A percentile compares a stretch with the other conserved stretches of the same genome.
These are phyloP conservation scores for Polygonum maritimum DNA, from an alignment of 148 eudicot species.

Conservation along the genomic window DNA sequence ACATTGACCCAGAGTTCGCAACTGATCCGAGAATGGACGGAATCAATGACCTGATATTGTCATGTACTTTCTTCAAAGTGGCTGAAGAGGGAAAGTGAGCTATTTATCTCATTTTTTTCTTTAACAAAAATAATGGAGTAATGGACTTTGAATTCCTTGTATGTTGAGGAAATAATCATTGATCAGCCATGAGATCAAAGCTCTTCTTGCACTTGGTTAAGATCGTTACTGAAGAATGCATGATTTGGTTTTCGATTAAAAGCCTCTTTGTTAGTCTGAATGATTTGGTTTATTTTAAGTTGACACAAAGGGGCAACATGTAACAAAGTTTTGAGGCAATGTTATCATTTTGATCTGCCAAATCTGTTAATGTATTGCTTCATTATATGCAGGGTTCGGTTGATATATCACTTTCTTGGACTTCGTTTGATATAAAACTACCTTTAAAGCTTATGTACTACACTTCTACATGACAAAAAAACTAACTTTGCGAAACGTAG, in stretches of 20 bases:
- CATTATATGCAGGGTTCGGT: background rate
- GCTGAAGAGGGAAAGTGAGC: slow-evolving; percentile 23
- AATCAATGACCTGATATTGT: slow-evolving; percentile 53
- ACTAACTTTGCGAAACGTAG: too few relatives aligned
- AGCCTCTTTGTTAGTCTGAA: background rate
- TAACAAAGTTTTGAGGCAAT: background rate
- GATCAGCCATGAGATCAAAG: background rate
- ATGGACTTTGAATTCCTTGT: background rate
- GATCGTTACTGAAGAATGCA: background rate
- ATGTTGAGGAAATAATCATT: background rate
- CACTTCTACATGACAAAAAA: too few relatives aligned
- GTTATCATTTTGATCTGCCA: background rate
- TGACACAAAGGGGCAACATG: background rate
- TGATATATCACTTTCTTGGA: too few relatives aligned
- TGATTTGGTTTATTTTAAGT: background rate
- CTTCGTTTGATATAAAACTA: too few relatives aligned
- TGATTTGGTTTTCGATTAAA: background rate
- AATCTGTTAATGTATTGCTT: background rate
- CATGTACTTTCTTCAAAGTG: slow-evolving; percentile 55
- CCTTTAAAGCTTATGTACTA: too few relatives aligned
- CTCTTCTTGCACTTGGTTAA: background rate
- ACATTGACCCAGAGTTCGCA: slow-evolving; percentile 35
- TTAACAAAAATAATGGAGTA: background rate
- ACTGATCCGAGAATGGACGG: slow-evolving; percentile 67
- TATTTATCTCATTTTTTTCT: background rate